A percentile compares a stretch with the other conserved stretches of the same genome.
Conservation (phyloP, 2,329 filamentous ascomycete genomes). For the Microsporum ferrugineum region DNA sequence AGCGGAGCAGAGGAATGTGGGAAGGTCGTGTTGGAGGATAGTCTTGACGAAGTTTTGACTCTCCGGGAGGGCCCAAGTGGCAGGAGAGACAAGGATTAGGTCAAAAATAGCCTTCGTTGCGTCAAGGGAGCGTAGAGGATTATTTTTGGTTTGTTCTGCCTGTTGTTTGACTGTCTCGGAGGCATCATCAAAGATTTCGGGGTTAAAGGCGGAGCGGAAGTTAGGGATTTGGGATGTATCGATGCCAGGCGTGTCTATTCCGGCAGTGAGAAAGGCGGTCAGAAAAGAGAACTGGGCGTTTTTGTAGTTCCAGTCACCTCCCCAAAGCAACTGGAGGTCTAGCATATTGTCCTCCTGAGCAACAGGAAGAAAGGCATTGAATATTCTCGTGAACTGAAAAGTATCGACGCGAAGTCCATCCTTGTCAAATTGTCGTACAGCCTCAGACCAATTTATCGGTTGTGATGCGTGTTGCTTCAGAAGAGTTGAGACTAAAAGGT, state of each 20-base stretch:
- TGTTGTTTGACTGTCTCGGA: constrained; percentile 49
- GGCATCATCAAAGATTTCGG: constrained; percentile 51
- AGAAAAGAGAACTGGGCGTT: constrained; percentile 92
- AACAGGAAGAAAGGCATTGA: constrained; percentile 63
- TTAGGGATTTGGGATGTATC: constrained; percentile 78
- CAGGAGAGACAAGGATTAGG: constrained; percentile 48
- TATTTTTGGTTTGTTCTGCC: constrained; percentile 59
- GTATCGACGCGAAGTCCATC: constrained; percentile 63
- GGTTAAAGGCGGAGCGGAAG: constrained; percentile 63
- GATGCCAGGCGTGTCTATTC: constrained; percentile 34
- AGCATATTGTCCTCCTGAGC: constrained; percentile 53
- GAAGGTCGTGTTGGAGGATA: constrained; percentile 45
- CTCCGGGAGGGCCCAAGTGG: constrained; percentile 46
- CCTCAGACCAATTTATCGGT: constrained; percentile 53
- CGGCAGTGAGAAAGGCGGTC: constrained; percentile 68
- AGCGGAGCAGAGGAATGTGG: constrained; percentile 41
- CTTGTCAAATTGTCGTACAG: constrained; percentile 71
- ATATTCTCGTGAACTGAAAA: constrained; percentile 69
- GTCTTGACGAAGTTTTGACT: constrained; percentile 47
- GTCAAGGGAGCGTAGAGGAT: constrained; percentile 78
- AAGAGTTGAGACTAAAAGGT: constrained; percentile 52
- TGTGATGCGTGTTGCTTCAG: constrained; percentile 45
- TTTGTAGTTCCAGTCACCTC: constrained; percentile 71
- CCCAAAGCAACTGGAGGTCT: constrained; percentile 84
- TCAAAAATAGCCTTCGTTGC: constrained; percentile 60